A percentile compares a stretch with the other conserved stretches of the same genome.
phyloP scores from a whole-genome alignment of 2,329 filamentous ascomycete genomes.

The Clarireedia homoeocarpa region DNA sequence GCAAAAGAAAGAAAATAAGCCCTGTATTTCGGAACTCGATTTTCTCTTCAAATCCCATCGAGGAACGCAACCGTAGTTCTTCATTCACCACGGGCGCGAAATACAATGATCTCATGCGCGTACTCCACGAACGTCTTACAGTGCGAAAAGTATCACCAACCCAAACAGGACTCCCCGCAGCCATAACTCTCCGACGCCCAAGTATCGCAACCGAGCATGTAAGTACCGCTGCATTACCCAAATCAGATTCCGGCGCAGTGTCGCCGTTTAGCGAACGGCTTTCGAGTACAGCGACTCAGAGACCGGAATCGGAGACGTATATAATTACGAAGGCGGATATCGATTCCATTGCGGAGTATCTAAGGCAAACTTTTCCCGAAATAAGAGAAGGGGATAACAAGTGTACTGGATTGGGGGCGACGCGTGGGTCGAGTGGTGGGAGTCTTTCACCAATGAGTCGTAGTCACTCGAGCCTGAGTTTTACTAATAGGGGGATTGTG shows the following conservation, averaged over 20 bases:
- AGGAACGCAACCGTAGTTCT: constrained; percentile 10
- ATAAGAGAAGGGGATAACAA: not conserved
- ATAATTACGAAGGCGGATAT: constrained; percentile 23
- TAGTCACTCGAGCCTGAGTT: constrained; percentile 3
- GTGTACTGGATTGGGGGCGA: too few relatives aligned
- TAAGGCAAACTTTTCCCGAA: not conserved
- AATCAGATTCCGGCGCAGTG: not conserved
- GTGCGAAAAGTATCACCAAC: constrained; percentile 10
- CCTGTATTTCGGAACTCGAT: not conserved
- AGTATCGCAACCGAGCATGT: constrained; percentile 7
- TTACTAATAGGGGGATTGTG: constrained; percentile 8
- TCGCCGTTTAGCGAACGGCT: not conserved
- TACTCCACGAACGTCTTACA: constrained; percentile 19
- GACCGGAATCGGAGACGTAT: constrained; percentile 10
- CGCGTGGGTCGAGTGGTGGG: not conserved
- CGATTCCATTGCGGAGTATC: constrained; percentile 18
- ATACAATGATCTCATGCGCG: constrained; percentile 16
- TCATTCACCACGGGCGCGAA: constrained; percentile 11
- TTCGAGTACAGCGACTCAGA: not conserved
- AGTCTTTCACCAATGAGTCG: not conserved
- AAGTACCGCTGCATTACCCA: not conserved
- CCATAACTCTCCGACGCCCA: constrained; percentile 22
- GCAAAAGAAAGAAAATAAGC: not conserved
- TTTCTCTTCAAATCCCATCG: constrained; percentile 2
- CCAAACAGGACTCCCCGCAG: constrained; percentile 12